Evolutionary conservation across 768 basidiomycete genomes (phyloP), one percentile per base, ranked within the genome.

Genomic region (Sporobolomyces roseus): DNA sequence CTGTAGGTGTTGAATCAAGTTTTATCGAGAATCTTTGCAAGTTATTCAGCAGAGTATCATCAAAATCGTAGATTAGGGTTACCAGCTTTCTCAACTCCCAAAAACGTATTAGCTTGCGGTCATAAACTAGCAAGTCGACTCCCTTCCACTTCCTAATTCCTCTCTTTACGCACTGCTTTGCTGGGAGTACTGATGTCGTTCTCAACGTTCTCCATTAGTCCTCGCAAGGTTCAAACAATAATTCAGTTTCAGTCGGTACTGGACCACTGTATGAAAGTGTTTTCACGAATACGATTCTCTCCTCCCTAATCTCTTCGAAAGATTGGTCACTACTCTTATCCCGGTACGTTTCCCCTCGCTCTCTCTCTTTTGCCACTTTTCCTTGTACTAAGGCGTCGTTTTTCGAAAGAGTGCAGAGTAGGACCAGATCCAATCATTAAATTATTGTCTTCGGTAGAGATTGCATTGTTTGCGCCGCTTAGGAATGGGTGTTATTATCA

Each of bases 401-500:
- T n/a, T n/a, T n/a, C n/a, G 45, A 14, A 23, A 10, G 45, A 13
- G 45, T 21, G 4, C 71, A 93, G 93, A 71, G 83, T 91, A 12
- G 92, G 93, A 0, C 85, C 85, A 46, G 85, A 85, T 72, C 83
- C 84, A 1, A 87, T 94, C 83, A 77, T 88, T 36, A 87, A 92
- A 76, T 81, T 98, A 14, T 83, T 98, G 23, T 82, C 86, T 3
- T 83, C 87, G 63, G 45, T 60, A 1, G 1, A 3, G 21, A 86
- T 87, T 0, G 88, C 85, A 14, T 69, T 93, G 23, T 97, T 92
- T 77, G 75, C 88, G 21, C 81, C 88, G 2, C 78, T 96, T 27
- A 88, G 88, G 0, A 94, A 96, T 75, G 86, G 85, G 25, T 93
- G 91, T 75, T 83, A 87, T 43, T 88, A 88, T 68, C 93, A 98